phyloP scores from a whole-genome alignment of 2,329 filamentous ascomycete genomes.

The Arthrobotrys conoides region DNA sequence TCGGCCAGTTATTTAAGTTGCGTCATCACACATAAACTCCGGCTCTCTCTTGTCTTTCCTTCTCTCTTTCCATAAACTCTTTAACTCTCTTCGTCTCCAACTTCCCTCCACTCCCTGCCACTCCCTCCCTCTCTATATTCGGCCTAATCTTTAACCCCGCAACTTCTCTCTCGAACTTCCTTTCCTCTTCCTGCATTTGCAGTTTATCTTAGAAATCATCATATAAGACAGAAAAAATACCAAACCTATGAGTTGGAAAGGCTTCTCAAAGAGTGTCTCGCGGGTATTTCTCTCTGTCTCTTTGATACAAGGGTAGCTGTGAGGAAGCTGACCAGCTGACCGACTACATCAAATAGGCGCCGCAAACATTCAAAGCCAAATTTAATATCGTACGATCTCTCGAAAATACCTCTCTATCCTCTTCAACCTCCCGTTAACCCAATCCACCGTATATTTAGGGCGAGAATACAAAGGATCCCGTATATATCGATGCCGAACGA shows the following conservation, averaged over 20 bases:
- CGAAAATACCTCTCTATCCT: constrained; percentile 8
- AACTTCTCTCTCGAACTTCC: constrained; percentile 1
- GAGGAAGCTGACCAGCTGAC: constrained; percentile 45
- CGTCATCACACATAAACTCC: constrained; percentile 58
- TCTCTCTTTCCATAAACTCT: constrained; percentile 23
- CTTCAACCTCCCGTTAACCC: neutral
- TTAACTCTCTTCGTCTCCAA: constrained; percentile 23
- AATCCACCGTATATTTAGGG: constrained; percentile 69
- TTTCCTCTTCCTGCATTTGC: neutral
- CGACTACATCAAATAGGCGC: constrained; percentile 74
- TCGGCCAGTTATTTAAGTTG: constrained; percentile 16
- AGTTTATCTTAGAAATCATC: neutral
- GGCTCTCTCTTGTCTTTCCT: constrained; percentile 38
- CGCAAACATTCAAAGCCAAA: constrained; percentile 88
- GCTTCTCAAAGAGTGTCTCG: constrained; percentile 89
- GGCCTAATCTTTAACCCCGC: neutral
- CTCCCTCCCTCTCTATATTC: constrained; percentile 8
- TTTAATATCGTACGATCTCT: constrained; percentile 79
- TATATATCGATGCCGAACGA: constrained; percentile 94
- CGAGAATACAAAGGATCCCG: constrained; percentile 92
- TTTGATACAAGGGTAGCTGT: constrained; percentile 64
- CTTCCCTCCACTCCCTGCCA: constrained; percentile 31
- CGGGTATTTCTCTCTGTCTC: constrained; percentile 73
- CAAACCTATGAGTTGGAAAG: constrained; percentile 90
- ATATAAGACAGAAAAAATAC: neutral